Evolutionary conservation across 2,329 filamentous ascomycete species (phyloP).

Genomic region (Aspergillus proliferans): DNA sequence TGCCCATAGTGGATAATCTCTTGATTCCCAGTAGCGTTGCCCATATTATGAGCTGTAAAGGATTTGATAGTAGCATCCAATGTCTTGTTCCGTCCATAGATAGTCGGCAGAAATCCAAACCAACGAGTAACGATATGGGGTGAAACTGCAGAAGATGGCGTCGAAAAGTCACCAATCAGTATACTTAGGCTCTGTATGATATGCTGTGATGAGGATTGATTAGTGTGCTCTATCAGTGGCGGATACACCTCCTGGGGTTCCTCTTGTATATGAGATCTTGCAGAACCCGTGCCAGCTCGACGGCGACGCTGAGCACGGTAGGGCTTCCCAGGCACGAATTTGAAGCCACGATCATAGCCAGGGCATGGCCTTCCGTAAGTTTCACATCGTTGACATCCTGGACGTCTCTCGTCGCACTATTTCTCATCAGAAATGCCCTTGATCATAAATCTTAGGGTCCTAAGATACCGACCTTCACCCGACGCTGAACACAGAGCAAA

Average conservation of each 20-base stretch:
- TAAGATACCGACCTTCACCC: not conserved
- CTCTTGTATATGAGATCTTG: too few relatives aligned
- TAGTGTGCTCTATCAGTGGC: too few relatives aligned
- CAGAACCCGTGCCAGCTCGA: not conserved
- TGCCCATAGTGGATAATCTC: constrained; percentile 20
- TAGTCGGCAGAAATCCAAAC: constrained; percentile 18
- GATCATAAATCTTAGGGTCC: too few relatives aligned
- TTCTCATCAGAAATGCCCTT: not conserved
- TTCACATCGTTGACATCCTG: constrained; percentile 27
- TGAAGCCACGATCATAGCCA: constrained; percentile 28
- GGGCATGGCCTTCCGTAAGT: constrained; percentile 28
- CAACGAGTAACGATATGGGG: constrained; percentile 15
- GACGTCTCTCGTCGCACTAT: constrained; percentile 30
- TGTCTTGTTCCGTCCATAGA: constrained; percentile 19
- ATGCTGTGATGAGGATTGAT: constrained; percentile 8
- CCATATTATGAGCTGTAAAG: constrained; percentile 23
- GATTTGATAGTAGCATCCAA: constrained; percentile 21
- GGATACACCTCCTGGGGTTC: too few relatives aligned
- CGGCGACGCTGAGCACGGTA: constrained; percentile 15
- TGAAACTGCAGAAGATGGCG: constrained; percentile 10
- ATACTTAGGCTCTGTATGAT: constrained; percentile 16
- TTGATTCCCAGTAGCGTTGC: constrained; percentile 10
- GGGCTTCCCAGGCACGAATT: constrained; percentile 29
- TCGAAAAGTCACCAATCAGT: constrained; percentile 18
- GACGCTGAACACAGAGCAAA: not conserved